Percentiles rank a stretch among this genome's conserved stretches.
Evolutionary conservation across 768 basidiomycete genomes (phyloP).

Genomic region (Chalciporus pseudorubinellus): DNA sequence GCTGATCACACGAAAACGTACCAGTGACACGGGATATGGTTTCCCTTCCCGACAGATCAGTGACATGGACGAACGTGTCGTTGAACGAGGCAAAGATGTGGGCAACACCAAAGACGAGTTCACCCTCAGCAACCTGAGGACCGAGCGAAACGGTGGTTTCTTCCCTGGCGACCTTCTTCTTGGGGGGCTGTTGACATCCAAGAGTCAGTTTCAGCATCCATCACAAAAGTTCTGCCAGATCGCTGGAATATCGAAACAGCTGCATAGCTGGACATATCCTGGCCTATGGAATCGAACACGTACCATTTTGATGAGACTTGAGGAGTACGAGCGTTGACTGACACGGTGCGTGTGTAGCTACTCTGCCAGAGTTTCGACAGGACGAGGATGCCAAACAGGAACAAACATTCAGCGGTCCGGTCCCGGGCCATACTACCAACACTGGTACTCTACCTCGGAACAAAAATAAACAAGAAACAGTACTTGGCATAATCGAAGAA

Average conservation of each 20-base stretch:
- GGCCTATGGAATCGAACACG: slow-evolving; percentile 15
- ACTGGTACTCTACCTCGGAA: no score
- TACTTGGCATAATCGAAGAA: no score
- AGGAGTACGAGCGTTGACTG: slow-evolving; percentile 23
- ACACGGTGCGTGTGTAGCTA: slow-evolving; percentile 5
- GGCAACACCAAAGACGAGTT: slow-evolving; percentile 96
- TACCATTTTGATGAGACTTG: slow-evolving; percentile 38
- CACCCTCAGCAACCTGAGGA: slow-evolving; percentile 93
- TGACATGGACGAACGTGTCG: slow-evolving; percentile 99
- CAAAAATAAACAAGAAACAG: no score
- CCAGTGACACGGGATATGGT: slow-evolving; percentile 99
- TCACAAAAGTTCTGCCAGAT: slow-evolving; percentile 9
- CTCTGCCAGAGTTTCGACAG: slow-evolving; percentile 1
- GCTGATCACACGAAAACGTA: slow-evolving; percentile 32
- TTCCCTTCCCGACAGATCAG: slow-evolving; percentile 98
- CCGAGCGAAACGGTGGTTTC: slow-evolving; percentile 88
- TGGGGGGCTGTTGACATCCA: slow-evolving; percentile 73
- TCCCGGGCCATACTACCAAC: neutral
- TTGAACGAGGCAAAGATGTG: slow-evolving; percentile 99
- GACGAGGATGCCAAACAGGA: slow-evolving; percentile 14
- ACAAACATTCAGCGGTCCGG: slow-evolving; percentile 13
- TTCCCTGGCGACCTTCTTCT: slow-evolving; percentile 79
- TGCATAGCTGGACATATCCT: neutral
- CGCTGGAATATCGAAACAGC: neutral
- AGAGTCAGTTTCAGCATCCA: slow-evolving; percentile 53